Evolutionary conservation across 805 yeast genomes (phyloP).

Genomic region (Jamesozyma spencerorum): DNA sequence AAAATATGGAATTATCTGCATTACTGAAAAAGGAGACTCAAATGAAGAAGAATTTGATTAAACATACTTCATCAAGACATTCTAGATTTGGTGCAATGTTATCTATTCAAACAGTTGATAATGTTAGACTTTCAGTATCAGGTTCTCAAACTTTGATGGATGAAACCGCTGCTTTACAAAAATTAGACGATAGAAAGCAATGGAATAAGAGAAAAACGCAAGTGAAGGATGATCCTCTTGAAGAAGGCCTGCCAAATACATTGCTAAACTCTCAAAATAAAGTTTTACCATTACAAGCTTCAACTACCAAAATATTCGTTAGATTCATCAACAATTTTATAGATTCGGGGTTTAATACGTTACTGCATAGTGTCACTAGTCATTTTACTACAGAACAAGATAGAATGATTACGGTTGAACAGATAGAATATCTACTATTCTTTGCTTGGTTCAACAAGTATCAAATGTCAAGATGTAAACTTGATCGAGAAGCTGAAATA

Average conservation of each 20-base stretch:
- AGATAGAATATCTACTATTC: conserved; percentile 46
- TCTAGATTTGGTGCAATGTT: conserved; percentile 84
- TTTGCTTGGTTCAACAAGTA: conserved; percentile 70
- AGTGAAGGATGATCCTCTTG: conserved; percentile 25
- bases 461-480: conserved; percentile 37
- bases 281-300: conserved; percentile 26
- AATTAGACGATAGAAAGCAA: conserved; percentile 57
- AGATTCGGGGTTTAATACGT: conserved; percentile 66
- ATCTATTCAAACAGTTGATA: conserved; percentile 56
- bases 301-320: conserved; percentile 28
- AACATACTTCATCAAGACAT: conserved; percentile 61
- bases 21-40: conserved; percentile 54
- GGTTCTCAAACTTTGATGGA: conserved; percentile 58
- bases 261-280: conserved; percentile 19
- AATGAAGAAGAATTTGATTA: conserved; percentile 39
- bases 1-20: conserved; percentile 38
- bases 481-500: conserved; percentile 22
- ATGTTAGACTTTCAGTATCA: conserved; percentile 52
- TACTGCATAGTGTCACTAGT: conserved; percentile 45
- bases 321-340: conserved; percentile 49
- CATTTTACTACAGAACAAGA: conserved; percentile 35
- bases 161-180: conserved; percentile 45
- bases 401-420: conserved; percentile 25
- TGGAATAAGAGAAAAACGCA: conserved; percentile 42
- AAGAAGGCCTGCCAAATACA: conserved; percentile 27